Evolutionary conservation across 2,329 filamentous ascomycete genomes (phyloP), one percentile per base, ranked within the genome.

Genomic region (Exophiala aquamarina): DNA sequence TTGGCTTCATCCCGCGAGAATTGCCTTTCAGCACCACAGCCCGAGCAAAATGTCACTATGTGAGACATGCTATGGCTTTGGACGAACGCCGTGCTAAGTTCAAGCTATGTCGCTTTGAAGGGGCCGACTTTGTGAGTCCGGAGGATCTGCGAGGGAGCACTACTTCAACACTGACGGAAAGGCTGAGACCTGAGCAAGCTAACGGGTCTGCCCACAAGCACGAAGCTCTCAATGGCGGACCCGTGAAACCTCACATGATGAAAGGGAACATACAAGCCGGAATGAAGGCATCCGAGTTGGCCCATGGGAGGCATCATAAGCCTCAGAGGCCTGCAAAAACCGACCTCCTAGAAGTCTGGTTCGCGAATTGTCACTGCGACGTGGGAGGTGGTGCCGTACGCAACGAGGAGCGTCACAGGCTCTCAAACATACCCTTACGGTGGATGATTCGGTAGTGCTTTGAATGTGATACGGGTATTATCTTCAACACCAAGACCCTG

Each of bases 81-180:
- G 74, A 79, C 50, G 77, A 80, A 57, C 68, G 75, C 1, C 72
- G 77, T 4, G 70, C 77, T 48, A 79, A 80, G 59, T 80, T 79
- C 66, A 77, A 76, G 57, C 67, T 74, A 11, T 44, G 43, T n/a
- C 43, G 43, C 10, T 46, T 19, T 23, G 35, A 46, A 40, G 34
- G 23, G n/a, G 9, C 56, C 54, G 54, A 57, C 23, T 26, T 6
- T 26, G 23, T 26, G 23, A 6, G 6, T 26, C 6, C 23, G 23
- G 23, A 26, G 23, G 23, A 26, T 6, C 23, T 11, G 11, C 23
- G 23, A 11, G 6, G 6, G 11, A 11, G 23, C 11, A 26, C 23
- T 26, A 11, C 23, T 11, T 6, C 23, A 26, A 6, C 23, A 26
- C 6, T 11, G 11, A 11, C 11, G 23, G 23, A 26, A 26, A 26